These are phyloP conservation scores for Spathaspora gorwiae DNA, from an alignment of 805 yeast genomes.

Conservation along the genomic window DNA sequence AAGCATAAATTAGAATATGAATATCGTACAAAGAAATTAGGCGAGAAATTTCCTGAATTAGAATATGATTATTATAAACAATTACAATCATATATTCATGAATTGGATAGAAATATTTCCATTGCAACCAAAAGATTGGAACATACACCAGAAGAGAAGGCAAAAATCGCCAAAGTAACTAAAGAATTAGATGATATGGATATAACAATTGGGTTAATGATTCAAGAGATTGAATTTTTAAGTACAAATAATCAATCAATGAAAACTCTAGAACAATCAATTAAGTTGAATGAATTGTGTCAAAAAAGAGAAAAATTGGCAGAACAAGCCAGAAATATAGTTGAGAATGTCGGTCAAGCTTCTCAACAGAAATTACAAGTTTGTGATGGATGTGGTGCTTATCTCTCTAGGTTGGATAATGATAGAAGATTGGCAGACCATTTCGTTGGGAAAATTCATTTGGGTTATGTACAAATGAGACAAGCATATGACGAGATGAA, in stretches of 20 bases:
- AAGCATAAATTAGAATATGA: constrained; percentile 71
- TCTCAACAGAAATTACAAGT: constrained; percentile 90
- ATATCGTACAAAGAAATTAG: constrained; percentile 34
- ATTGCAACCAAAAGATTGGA: constrained; percentile 62
- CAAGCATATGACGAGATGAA: constrained; percentile 41
- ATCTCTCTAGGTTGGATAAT: constrained; percentile 76
- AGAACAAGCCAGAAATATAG: constrained; percentile 51
- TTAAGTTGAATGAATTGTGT: constrained; percentile 38
- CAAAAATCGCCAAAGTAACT: constrained; percentile 50
- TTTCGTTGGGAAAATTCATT: constrained; percentile 80
- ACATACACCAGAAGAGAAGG: constrained; percentile 70
- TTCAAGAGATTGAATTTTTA: constrained; percentile 59
- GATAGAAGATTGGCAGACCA: constrained; percentile 88
- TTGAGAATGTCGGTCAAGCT: constrained; percentile 75
- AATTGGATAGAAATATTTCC: constrained; percentile 61
- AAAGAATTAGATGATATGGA: constrained; percentile 59
- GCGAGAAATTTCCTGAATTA: constrained; percentile 46
- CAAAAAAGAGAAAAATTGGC: constrained; percentile 50
- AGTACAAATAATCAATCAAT: constrained; percentile 45
- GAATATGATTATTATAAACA: constrained; percentile 47
- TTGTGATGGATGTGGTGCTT: constrained; percentile 87
- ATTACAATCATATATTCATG: constrained; percentile 53
- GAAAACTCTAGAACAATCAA: constrained; percentile 48
- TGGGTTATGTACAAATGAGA: constrained; percentile 77
- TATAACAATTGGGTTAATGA: constrained; percentile 57